phyloP scores from a whole-genome alignment of 2,329 filamentous ascomycete species.

The Tolypocladium ophioglossoides region DNA sequence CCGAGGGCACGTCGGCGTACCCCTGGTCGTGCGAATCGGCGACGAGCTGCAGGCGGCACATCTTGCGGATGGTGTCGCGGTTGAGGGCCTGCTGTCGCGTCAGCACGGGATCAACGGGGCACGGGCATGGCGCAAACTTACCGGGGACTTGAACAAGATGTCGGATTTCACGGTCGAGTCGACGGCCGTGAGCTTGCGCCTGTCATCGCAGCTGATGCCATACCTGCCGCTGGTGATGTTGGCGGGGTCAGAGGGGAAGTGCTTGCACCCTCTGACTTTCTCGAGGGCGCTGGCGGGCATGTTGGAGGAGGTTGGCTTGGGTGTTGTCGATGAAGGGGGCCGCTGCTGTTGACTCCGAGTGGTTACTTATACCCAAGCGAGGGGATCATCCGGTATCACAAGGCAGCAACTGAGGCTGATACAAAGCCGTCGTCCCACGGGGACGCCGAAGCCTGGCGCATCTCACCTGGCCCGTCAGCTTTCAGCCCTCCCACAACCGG shows the following conservation, averaged over 20 bases:
- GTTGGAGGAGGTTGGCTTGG: not conserved
- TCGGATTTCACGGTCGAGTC: not conserved
- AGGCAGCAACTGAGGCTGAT: not conserved
- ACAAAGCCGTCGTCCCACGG: not conserved
- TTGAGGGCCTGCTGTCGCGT: not conserved
- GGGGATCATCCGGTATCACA: not conserved
- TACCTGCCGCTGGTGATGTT: not conserved
- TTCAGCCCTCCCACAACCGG: not conserved
- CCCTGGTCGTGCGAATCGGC: constrained; percentile 8
- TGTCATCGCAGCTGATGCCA: not conserved
- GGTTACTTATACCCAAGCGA: not conserved
- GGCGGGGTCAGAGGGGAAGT: not conserved
- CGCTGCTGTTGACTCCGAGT: not conserved
- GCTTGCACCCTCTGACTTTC: not conserved
- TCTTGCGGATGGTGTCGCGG: not conserved
- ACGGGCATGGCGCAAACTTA: not conserved
- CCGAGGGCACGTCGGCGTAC: not conserved
- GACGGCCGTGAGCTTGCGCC: not conserved
- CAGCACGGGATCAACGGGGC: not conserved
- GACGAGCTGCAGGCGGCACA: constrained; percentile 4
- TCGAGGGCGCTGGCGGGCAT: not conserved
- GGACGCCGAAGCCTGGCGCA: not conserved
- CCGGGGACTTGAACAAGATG: not conserved
- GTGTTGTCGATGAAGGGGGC: not conserved
- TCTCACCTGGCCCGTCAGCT: not conserved